Evolutionary conservation across 371 early-diverging fungal species (phyloP).

Genomic region (Massospora cicadina): DNA sequence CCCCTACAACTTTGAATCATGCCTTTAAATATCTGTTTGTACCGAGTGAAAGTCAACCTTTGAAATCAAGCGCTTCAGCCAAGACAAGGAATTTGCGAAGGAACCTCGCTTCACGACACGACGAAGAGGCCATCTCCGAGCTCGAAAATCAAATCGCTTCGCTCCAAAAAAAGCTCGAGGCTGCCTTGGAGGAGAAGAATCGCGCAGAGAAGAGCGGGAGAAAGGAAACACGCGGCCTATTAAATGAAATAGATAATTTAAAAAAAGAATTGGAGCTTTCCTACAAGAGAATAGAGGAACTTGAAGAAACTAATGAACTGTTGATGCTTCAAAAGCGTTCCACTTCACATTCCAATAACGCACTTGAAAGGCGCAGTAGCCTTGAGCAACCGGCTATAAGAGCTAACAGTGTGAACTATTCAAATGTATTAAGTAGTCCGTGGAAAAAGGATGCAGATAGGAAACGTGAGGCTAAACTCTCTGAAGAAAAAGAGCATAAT

Average conservation of each 20-base stretch:
- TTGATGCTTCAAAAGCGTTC: background rate
- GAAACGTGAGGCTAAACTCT: background rate
- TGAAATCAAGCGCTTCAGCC: background rate
- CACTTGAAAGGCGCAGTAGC: background rate
- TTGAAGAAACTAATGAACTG: background rate
- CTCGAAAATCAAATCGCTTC: background rate
- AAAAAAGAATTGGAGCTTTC: background rate
- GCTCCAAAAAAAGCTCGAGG: background rate
- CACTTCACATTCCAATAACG: background rate
- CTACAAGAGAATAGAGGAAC: background rate
- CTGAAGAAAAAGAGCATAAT: conserved; percentile 1
- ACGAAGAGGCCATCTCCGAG: conserved; percentile 1
- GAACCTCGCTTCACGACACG: background rate
- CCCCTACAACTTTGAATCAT: background rate
- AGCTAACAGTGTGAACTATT: background rate
- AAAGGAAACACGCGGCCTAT: background rate
- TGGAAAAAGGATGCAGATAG: background rate
- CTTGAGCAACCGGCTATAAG: background rate
- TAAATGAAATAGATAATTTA: background rate
- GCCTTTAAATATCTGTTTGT: background rate
- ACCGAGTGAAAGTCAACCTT: background rate
- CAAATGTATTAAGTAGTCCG: too few relatives aligned
- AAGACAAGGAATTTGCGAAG: background rate
- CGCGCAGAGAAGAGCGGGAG: conserved; percentile 1
- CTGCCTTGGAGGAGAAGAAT: conserved; percentile 1